Conservation (phyloP, 148 eudicot species). For the Rhododendron molle region DNA sequence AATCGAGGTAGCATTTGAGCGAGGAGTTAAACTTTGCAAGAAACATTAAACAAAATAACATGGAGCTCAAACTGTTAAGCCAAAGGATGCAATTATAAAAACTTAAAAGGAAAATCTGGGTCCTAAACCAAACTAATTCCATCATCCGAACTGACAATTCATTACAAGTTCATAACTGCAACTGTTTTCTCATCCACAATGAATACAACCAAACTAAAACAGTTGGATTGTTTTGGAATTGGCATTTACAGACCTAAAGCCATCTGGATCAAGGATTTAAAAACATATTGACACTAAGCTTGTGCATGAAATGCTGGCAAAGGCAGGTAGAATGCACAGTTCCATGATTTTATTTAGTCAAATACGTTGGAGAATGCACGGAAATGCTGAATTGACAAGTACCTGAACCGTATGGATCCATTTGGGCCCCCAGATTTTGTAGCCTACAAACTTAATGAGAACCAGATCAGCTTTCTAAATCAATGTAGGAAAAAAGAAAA, state of each 20-base stretch:
- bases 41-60: neutral
- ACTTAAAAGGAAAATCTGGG: neutral
- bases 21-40: neutral
- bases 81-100: conserved; percentile 4
- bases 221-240: neutral
- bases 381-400: conserved; percentile 16
- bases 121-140: neutral
- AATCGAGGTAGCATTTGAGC: neutral
- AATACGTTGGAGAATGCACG: neutral
- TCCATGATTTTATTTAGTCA: neutral
- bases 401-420: conserved; percentile 97
- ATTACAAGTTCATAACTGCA: neutral
- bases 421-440: conserved; percentile 97
- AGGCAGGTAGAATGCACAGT: neutral
- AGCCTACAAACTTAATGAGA: conserved; percentile 51
- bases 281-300: neutral
- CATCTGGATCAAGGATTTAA: neutral
- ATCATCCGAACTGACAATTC: neutral
- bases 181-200: neutral
- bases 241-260: neutral
- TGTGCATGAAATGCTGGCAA: neutral
- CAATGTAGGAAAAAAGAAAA: too few species aligned
- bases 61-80: conserved; percentile 1
- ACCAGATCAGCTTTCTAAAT: conserved; percentile 21
- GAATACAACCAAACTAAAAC: neutral